A percentile compares a stretch with the other conserved stretches of the same genome.
These are phyloP conservation scores for Pythium dissimile DNA, from an alignment of 352 stramenopile genomes.

Conservation along the genomic window DNA sequence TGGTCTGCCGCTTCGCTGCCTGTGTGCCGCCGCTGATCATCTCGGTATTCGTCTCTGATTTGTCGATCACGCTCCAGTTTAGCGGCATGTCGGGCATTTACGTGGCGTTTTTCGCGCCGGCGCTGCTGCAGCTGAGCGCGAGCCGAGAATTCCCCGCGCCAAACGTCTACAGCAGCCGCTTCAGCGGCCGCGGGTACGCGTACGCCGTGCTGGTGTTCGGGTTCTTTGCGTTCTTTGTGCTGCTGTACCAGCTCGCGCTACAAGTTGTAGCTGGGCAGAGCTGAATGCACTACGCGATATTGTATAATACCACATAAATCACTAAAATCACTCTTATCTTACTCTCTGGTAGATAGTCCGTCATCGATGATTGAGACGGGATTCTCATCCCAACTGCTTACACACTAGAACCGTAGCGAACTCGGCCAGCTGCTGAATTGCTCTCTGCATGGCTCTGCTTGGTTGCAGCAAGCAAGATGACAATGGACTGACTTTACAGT, in stretches of 20 bases:
- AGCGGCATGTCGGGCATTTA: conserved; percentile 77
- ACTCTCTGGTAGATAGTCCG: not conserved
- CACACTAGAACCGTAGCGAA: too few species aligned
- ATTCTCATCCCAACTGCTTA: too few species aligned
- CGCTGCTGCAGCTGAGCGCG: conserved; percentile 60
- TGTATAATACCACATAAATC: not conserved
- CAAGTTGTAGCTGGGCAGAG: conserved; percentile 26
- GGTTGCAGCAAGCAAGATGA: too few species aligned
- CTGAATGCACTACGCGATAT: not conserved
- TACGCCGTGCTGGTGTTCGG: conserved; percentile 69
- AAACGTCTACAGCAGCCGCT: conserved; percentile 66
- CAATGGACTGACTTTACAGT: not conserved
- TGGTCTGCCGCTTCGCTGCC: conserved; percentile 77
- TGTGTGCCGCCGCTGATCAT: conserved; percentile 74
- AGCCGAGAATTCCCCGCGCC: conserved; percentile 38
- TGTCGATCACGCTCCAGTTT: conserved; percentile 86
- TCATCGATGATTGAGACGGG: not conserved
- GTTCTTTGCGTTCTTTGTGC: conserved; percentile 46
- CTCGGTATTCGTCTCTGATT: conserved; percentile 78
- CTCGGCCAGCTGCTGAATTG: too few species aligned
- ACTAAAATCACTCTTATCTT: not conserved
- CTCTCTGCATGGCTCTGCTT: too few species aligned
- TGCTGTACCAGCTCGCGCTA: conserved; percentile 58
- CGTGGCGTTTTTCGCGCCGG: conserved; percentile 77
- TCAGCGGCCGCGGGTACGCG: conserved; percentile 51